A percentile compares a stretch with the other conserved stretches of the same genome.
These are phyloP conservation scores for Penicillium alfredii DNA, from an alignment of 495 filamentous ascomycete species.

Conservation along the genomic window DNA sequence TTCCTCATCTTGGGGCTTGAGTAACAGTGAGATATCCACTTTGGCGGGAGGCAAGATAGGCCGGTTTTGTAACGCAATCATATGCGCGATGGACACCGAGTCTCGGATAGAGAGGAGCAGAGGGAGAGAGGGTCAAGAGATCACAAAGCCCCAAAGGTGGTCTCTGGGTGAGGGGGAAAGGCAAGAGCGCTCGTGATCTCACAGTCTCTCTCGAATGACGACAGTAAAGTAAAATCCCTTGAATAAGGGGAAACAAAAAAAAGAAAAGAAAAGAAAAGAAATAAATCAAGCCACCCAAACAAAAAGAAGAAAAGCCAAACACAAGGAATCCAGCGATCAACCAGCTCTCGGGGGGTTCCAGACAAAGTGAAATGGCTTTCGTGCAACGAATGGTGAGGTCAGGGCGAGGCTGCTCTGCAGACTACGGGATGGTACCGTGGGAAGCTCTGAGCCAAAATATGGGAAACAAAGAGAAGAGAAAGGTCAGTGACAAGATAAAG, in stretches of 20 bases:
- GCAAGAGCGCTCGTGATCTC: conserved; percentile 10
- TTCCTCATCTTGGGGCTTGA: conserved; percentile 76
- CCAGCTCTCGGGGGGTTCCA: too few species aligned
- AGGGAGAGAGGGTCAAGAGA: conserved; percentile 1
- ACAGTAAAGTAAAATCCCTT: conserved; percentile 6
- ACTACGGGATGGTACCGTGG: conserved; percentile 15
- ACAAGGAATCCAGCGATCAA: too few species aligned
- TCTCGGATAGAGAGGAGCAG: conserved; percentile 2
- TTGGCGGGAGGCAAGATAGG: conserved; percentile 53
- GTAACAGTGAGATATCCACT: conserved; percentile 84
- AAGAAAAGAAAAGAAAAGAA: too few species aligned
- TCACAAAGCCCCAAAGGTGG: neutral
- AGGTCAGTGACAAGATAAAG: neutral
- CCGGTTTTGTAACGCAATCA: conserved; percentile 48
- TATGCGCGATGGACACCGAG: conserved; percentile 37
- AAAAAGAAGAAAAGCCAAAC: neutral
- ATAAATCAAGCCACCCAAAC: neutral
- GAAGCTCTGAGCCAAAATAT: too few species aligned
- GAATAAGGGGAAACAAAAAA: too few species aligned
- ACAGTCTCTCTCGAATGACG: conserved; percentile 10
- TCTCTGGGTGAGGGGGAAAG: neutral
- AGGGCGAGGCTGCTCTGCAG: conserved; percentile 7
- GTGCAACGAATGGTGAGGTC: conserved; percentile 25
- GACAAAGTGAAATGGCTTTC: conserved; percentile 16
- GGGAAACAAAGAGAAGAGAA: too few species aligned